Conservation (phyloP, 768 basidiomycete species). For the Tephrocybe sp. region DNA sequence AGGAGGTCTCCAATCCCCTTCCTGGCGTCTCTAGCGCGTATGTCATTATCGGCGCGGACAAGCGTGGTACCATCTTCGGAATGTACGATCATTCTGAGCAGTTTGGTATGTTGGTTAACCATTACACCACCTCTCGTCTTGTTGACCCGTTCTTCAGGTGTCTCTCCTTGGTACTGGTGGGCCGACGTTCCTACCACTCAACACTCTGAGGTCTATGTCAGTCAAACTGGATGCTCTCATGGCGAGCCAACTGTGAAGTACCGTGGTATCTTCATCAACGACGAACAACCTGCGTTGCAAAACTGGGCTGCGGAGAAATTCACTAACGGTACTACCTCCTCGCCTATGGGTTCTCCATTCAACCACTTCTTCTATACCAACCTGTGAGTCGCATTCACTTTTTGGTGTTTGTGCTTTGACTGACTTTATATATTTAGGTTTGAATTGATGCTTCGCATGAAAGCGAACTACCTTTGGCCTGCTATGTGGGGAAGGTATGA, state of each 20-base stretch:
- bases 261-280: constrained; percentile 72
- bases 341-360: constrained; percentile 53
- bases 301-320: constrained; percentile 72
- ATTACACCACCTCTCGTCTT: not conserved
- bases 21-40: constrained; percentile 59
- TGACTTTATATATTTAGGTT: constrained; percentile 36
- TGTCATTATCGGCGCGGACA: constrained; percentile 67
- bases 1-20: constrained; percentile 51
- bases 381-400: constrained; percentile 31
- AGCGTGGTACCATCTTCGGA: constrained; percentile 65
- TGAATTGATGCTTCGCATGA: constrained; percentile 63
- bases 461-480: constrained; percentile 73
- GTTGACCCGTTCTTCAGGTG: constrained; percentile 32
- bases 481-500: constrained; percentile 42
- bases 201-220: constrained; percentile 46
- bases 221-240: constrained; percentile 46
- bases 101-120: constrained; percentile 40
- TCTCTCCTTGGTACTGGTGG: constrained; percentile 78
- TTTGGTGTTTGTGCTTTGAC: not conserved
- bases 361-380: constrained; percentile 59
- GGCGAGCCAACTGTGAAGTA: constrained; percentile 68
- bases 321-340: constrained; percentile 56
- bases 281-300: constrained; percentile 70
- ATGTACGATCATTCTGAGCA: constrained; percentile 70
- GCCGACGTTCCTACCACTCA: constrained; percentile 68